phyloP scores from a whole-genome alignment of 805 yeast species.

The Pachysolen tannophilus region DNA sequence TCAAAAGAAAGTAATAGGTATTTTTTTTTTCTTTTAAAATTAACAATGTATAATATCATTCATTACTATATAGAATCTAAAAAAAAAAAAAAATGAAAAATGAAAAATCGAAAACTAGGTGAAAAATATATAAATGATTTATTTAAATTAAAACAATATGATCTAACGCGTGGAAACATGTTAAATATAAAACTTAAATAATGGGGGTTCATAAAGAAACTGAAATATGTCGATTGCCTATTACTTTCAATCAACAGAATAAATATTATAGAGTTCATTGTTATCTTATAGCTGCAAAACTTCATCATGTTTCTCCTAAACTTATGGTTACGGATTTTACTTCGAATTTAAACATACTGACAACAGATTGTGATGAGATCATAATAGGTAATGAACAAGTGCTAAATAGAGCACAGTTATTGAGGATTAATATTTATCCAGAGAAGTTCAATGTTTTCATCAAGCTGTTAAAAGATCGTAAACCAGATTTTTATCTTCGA shows the following conservation, averaged over 20 bases:
- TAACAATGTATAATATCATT: background rate
- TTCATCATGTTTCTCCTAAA: background rate
- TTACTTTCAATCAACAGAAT: background rate
- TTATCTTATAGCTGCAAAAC: background rate
- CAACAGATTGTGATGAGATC: too few species aligned
- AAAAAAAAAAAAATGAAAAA: too few species aligned
- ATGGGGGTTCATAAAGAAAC: background rate
- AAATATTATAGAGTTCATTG: background rate
- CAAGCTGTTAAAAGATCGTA: background rate
- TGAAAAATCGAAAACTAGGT: too few species aligned
- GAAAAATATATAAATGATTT: too few species aligned
- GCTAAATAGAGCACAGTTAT: background rate
- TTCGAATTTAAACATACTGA: background rate
- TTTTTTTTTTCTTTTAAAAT: background rate
- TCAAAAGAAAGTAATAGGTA: constrained; percentile 13
- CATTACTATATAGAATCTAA: background rate
- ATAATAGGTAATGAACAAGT: background rate
- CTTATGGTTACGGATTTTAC: background rate
- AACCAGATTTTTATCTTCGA: too few species aligned
- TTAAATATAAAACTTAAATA: too few species aligned
- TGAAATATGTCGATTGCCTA: background rate
- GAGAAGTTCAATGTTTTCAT: background rate
- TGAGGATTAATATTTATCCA: background rate
- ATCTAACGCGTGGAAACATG: too few species aligned
- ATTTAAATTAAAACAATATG: too few species aligned